Evolutionary conservation across 2,329 filamentous ascomycete species (phyloP), one percentile per base, ranked within the genome.

Genomic region (Aspergillus ibericus): DNA sequence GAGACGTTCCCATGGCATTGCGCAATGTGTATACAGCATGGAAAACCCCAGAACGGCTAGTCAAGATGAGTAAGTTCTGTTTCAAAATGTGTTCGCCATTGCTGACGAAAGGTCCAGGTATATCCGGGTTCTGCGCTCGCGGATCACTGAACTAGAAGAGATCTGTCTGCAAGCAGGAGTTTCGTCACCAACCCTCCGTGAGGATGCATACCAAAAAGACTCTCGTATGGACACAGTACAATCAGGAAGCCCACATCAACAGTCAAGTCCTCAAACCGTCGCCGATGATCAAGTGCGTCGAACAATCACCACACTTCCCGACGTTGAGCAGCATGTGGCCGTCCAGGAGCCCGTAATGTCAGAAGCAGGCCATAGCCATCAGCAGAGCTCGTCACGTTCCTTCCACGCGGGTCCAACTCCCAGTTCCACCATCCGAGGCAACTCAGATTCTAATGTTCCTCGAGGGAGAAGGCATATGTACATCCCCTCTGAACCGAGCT

Each of bases 21-120:
- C 73, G 32, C 69, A 67, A n/a, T 79, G 77, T 52, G 63, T 76
- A 8, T 80, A 79, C 63, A 76, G 67, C 20, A 59, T 70, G 2
- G 71, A 73, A 4, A 77, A 75, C 62, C 70, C 72, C 7, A 70
- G 72, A 9, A 72, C 71, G 4, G 73, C 71, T 5, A 76, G 72
- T 48, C 75, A 71, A 16, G 73, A 78, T 46, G 73, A 71, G 65
- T 60, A 40, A 55, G 58, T 25, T 40, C 12, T 74, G 63, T 53
- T 22, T 68, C 40, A 63, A 59, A 12, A 1, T 1, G 10, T 12
- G 18, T 8, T 3, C 4, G n/a, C 1, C 34, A 7, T 10, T 22
- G 46, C 34, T 62, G 27, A 60, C 18, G 13, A 15, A 4, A 12
- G 6, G 13, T 8, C 7, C 15, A 62, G 60, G 38, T 62, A 62